Evolutionary conservation across 768 basidiomycete species (phyloP).

Genomic region (Hericium rajendrae): DNA sequence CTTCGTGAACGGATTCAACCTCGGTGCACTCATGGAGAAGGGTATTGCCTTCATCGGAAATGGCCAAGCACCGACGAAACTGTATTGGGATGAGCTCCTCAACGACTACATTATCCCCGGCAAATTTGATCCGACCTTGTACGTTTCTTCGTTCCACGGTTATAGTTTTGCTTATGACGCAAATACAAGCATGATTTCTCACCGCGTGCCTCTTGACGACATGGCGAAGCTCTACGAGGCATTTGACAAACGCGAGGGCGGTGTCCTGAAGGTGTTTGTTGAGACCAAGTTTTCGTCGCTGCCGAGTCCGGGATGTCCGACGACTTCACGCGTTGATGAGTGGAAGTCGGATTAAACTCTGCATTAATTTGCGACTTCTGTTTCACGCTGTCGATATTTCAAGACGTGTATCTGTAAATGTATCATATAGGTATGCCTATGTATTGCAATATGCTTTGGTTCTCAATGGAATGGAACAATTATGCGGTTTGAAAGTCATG

Average conservation of each 20-base stretch:
- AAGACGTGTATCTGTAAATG: no score
- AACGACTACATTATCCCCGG: constrained; percentile 53
- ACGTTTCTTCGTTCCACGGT: constrained; percentile 14
- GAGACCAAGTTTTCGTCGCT: constrained; percentile 46
- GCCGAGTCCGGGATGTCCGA: constrained; percentile 42
- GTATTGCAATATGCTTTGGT: no score
- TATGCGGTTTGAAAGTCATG: no score
- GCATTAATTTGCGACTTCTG: no score
- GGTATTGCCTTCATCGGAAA: constrained; percentile 64
- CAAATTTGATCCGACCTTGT: constrained; percentile 59
- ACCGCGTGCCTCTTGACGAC: constrained; percentile 58
- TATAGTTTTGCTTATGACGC: not conserved
- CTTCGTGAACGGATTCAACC: constrained; percentile 56
- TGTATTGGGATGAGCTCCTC: constrained; percentile 65
- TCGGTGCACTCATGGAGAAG: constrained; percentile 74
- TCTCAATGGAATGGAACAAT: no score
- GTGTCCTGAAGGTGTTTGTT: constrained; percentile 68
- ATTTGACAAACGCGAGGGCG: constrained; percentile 47
- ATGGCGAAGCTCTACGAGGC: constrained; percentile 52
- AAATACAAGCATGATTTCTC: constrained; percentile 44
- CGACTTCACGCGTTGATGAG: constrained; percentile 44
- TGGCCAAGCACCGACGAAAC: constrained; percentile 67
- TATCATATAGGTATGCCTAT: no score
- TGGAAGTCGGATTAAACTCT: constrained; percentile 17
- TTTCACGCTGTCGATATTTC: no score